Evolutionary conservation across 805 yeast species (phyloP).

Genomic region (Wickerhamomyces chambardii): DNA sequence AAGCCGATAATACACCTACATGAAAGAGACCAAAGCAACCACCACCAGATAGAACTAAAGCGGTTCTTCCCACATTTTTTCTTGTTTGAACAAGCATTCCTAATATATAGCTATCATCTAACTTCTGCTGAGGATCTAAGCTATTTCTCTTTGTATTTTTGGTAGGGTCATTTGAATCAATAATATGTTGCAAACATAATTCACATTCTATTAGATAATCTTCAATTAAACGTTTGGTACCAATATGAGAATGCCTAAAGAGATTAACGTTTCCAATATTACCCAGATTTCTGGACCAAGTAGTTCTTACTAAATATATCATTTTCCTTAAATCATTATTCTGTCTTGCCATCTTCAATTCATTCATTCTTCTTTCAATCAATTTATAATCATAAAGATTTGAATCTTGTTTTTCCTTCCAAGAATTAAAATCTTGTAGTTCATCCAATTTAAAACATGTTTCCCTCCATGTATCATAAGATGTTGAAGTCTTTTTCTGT

Average conservation of each 20-base stretch:
- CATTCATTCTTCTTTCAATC: constrained; percentile 40
- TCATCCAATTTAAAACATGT: constrained; percentile 57
- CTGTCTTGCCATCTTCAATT: constrained; percentile 51
- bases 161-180: constrained; percentile 13
- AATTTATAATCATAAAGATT: constrained; percentile 67
- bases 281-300: constrained; percentile 80
- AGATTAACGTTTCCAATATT: constrained; percentile 77
- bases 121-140: constrained; percentile 9
- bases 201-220: constrained; percentile 78
- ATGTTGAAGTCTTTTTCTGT: constrained; percentile 38
- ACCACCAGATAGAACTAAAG: constrained; percentile 92
- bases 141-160: constrained; percentile 9
- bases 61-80: constrained; percentile 89
- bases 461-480: constrained; percentile 60
- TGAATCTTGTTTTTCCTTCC: constrained; percentile 63
- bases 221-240: constrained; percentile 79
- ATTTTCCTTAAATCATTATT: constrained; percentile 49
- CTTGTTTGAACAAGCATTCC: constrained; percentile 82
- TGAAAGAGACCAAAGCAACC: constrained; percentile 90
- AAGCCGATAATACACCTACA: constrained; percentile 80
- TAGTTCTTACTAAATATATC: constrained; percentile 71
- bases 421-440: constrained; percentile 49
- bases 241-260: constrained; percentile 72
- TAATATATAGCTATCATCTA: constrained; percentile 64
- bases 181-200: constrained; percentile 22